Evolutionary conservation across 768 basidiomycete species (phyloP), one percentile per base, ranked within the genome.

Genomic region (Russula abietina): DNA sequence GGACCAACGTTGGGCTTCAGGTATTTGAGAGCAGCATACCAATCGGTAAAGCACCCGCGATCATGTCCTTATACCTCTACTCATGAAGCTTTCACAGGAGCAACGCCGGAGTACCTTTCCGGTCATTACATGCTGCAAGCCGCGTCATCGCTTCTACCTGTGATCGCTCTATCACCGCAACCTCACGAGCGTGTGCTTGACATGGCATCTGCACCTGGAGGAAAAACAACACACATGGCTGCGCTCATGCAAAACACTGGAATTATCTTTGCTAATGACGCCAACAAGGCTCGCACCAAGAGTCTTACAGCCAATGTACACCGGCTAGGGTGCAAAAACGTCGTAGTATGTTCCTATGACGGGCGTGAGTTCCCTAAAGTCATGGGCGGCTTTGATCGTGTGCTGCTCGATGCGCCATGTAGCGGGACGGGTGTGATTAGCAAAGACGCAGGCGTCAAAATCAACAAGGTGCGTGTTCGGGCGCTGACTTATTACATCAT

Each of bases 71-170:
- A 49, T 55, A 28, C 14, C 11, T 46, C 32, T 24, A 57, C 38
- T 59, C n/a, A 63, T 45, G 26, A 61, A 46, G 55, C 30, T 61
- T 52, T 46, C 36, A 38, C 68, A 87, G 87, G 91, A 73, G 97
- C 97, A 7, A 98, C 97, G 2, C 97, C 97, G 12, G 97, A 99
- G 77, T 99, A 99, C 75, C 85, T 99, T 43, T 94, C 97, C 0
- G 97, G 97, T 2, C 95, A 99, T 73, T 99, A 99, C 76, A 98
- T 99, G 92, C 89, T 98, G 28, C 97, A 99, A 79, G 93, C 97
- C 7, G 97, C 97, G 12, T 96, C 94, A 6, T 98, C 97, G 0
- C 98, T 99, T 81, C 83, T 99, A n/a, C 97, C 97, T 58, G 97
- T 98, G 70, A 95, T 98, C 66, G 93, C 97, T 4, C 87, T 99